Evolutionary conservation across 75 land plant species (phyloP).

Genomic region (Picea sitchensis): DNA sequence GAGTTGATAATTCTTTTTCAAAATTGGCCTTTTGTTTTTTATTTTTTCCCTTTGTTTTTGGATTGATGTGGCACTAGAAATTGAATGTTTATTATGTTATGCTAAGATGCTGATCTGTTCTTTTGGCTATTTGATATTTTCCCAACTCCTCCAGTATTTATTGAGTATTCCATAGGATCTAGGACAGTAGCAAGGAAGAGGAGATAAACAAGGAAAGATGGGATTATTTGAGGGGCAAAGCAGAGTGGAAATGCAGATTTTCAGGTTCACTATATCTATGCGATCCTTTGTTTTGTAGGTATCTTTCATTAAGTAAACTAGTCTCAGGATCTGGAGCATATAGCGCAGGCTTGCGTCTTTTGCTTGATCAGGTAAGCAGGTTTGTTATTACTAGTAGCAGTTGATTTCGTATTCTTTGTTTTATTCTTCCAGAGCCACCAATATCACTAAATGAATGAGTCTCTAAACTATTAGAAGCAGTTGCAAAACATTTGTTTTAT

Average conservation of each 20-base stretch:
- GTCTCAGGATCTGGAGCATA: constrained; percentile 59
- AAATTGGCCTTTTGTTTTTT: background rate
- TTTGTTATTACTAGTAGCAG: background rate
- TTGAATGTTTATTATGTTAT: background rate
- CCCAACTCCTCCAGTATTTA: background rate
- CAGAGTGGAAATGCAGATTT: background rate
- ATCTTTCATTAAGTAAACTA: constrained; percentile 62
- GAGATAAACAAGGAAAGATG: background rate
- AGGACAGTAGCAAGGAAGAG: background rate
- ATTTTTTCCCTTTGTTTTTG: background rate
- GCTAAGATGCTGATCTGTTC: constrained; percentile 8
- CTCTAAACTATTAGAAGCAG: no score
- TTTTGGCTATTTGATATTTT: constrained; percentile 3
- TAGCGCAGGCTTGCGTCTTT: constrained; percentile 72
- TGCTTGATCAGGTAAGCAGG: constrained; percentile 83
- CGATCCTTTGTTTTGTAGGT: constrained; percentile 44
- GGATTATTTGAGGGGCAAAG: background rate
- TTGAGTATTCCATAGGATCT: background rate
- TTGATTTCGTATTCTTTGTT: background rate
- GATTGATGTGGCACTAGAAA: background rate
- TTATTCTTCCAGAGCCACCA: background rate
- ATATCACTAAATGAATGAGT: no score
- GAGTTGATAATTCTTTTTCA: background rate
- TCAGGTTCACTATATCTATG: background rate
- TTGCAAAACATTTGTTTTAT: background rate